Conservation (phyloP, 2,329 filamentous ascomycete species). For the Domatiomyces catenatus region DNA sequence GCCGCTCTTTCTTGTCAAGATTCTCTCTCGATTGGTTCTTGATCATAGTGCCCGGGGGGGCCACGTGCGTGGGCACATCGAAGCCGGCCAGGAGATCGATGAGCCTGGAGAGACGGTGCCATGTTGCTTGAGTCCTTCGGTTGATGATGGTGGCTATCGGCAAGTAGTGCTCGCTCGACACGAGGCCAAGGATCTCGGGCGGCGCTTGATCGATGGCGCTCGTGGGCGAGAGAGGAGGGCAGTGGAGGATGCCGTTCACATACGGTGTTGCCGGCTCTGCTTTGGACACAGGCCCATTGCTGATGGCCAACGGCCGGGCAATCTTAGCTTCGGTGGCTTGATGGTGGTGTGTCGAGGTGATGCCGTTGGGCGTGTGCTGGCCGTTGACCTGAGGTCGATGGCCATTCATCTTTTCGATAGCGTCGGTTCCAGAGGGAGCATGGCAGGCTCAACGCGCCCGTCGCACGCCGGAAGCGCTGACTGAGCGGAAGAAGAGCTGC, state of each 20-base stretch:
- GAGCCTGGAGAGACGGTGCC: constrained; percentile 58
- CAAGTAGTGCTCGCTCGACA: constrained; percentile 28
- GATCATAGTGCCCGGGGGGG: constrained; percentile 3
- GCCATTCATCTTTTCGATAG: constrained; percentile 10
- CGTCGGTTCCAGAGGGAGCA: neutral
- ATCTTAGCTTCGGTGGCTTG: neutral
- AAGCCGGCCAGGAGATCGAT: constrained; percentile 56
- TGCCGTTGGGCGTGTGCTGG: constrained; percentile 11
- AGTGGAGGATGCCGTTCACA: neutral
- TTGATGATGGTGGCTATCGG: constrained; percentile 60
- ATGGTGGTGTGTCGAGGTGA: neutral
- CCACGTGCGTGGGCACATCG: constrained; percentile 37
- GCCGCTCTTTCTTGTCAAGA: constrained; percentile 55
- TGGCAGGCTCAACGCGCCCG: neutral
- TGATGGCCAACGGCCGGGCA: constrained; percentile 1
- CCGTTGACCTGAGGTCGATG: constrained; percentile 11
- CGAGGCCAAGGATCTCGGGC: constrained; percentile 1
- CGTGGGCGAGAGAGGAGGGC: neutral
- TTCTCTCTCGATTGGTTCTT: constrained; percentile 40
- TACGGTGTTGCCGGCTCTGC: neutral
- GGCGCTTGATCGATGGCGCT: constrained; percentile 1
- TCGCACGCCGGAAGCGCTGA: neutral
- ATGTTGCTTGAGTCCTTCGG: constrained; percentile 68
- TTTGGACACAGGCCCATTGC: neutral
- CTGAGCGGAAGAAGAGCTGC: neutral